Evolutionary conservation across 2,329 filamentous ascomycete species (phyloP), one percentile per base, ranked within the genome.

Genomic region (Fusarium protoensiforme): DNA sequence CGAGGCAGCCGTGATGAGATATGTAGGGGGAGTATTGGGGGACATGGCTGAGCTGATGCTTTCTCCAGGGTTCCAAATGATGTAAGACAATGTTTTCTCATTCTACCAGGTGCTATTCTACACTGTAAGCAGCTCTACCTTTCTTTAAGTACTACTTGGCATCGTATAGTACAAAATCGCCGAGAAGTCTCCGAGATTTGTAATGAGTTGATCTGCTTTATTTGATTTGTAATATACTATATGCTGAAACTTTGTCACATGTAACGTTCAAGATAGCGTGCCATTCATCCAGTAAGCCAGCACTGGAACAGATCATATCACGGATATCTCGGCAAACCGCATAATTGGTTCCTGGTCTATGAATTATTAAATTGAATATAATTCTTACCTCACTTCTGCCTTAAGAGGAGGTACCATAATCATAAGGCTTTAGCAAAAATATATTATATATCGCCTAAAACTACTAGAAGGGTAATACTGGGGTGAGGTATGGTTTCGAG

Each of bases 1-100:
- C 10, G 66, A 63, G 46, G 69, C 65, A 7, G 66, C 69, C 20
- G 69, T 71, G n/a, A 71, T 48, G 7, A 71, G 63, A 61, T 71
- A 71, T 1, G 54, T 66, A 5, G 69, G 66, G 11, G 62, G 33
- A 11, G 22, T 20, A 24, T 35, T 22, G 5, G 43, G 33, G 9
- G 63, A 31, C 66, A 68, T 68, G 33, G 46, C 16, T 43, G 20
- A 27, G 13, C 18, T 57, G 54, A 11, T 39, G 20, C 20, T 39
- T 38, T 10, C 43, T 48, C 22, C 43, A 24, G 43, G 18, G 22
- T 18, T 18, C 24, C 9, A 27, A 48, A 22, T 48, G 22, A 27
- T 27, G 14, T 48, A 48, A 48, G 11, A 7, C n/a, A 22, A 43
- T 22, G 11, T 6, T 11, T 22, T 43, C 6, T 22, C 14, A 20